Evolutionary conservation across 2,329 filamentous ascomycete species (phyloP).

Genomic region (Knufia fluminis): DNA sequence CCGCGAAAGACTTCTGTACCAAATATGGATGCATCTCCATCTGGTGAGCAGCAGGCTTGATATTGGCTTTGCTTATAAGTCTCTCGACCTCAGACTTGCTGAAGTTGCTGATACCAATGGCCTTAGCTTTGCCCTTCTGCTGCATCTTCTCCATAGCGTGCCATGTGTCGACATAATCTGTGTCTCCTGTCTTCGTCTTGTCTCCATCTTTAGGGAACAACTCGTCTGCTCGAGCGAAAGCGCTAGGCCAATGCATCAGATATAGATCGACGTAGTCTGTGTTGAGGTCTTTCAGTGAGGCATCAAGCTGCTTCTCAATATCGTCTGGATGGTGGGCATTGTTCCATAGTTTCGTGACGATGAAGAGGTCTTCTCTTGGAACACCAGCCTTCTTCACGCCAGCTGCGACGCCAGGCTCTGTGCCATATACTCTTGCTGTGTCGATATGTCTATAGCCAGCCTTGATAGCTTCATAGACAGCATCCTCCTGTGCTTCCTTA

Average conservation of each 20-base stretch:
- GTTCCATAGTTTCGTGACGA: slow-evolving; percentile 57
- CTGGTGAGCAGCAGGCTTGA: slow-evolving; percentile 43
- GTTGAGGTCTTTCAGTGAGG: slow-evolving; percentile 41
- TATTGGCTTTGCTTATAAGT: slow-evolving; percentile 35
- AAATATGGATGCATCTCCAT: slow-evolving; percentile 47
- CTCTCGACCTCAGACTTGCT: slow-evolving; percentile 40
- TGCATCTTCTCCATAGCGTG: slow-evolving; percentile 41
- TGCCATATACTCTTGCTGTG: slow-evolving; percentile 35
- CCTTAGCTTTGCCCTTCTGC: slow-evolving; percentile 36
- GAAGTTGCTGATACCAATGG: slow-evolving; percentile 48
- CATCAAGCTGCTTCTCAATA: slow-evolving; percentile 41
- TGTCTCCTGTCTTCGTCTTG: slow-evolving; percentile 34
- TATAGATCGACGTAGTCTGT: slow-evolving; percentile 47
- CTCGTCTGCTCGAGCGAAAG: slow-evolving; percentile 43
- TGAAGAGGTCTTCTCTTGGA: slow-evolving; percentile 26
- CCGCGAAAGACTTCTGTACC: slow-evolving; percentile 40
- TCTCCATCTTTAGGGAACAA: slow-evolving; percentile 39
- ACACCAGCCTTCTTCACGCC: slow-evolving; percentile 28
- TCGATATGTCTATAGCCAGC: slow-evolving; percentile 35
- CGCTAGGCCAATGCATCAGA: slow-evolving; percentile 44
- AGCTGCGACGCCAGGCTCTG: slow-evolving; percentile 44
- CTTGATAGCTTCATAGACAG: slow-evolving; percentile 38
- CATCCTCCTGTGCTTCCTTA: slow-evolving; percentile 34
- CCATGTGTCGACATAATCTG: slow-evolving; percentile 44
- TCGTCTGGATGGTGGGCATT: slow-evolving; percentile 42